Base-by-base conservation (phyloP, 352 stramenopile genomes). In the Blastocystis sp. region DNA sequence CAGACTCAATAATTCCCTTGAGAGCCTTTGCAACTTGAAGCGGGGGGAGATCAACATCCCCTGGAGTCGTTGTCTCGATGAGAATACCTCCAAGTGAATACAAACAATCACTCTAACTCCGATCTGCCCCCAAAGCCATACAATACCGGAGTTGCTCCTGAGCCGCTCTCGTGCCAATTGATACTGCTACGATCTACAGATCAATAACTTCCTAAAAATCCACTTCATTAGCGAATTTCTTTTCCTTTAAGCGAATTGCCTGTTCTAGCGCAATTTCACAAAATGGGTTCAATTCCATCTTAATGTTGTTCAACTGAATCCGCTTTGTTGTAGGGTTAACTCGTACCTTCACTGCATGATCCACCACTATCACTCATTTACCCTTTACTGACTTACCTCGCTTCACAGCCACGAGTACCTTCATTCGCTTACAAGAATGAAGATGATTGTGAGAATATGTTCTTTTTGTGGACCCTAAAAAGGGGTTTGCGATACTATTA, bases 231-330 rank as follows among this genome's bases (percentile, higher is more conserved):
- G 94, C 96, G 48, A 94, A 82, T 92, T 98, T 98, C 91, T 96
- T 95, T 92, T 99, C 96, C 92, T 99, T 99, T 82, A 99, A 93
- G 42, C 95, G 95, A 89, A 99, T 96, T 37, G 96, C 96, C 91
- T 99, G 96, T 92, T 99, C 96, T 15, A 98, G 93, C 30, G 95
- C 95, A 89, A 98, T 98, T 90, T 98, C 97, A 91, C 97, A 99
- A 92, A 99, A 99, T 30, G 97, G 97, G 93, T 99, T 99, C 95
- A 99, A 98, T 84, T 93, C 97, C 96, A 99, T 99, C 93, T 99
- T 99, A 54, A 99, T 96, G 91, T 99, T 99, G 90, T 95, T 95
- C 24, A 98, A 93, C 89, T 99, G 96, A 35, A 99, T 96, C 69
- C 94, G 95, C 90, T 93, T 5, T 75, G 62, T 80, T 58, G 75